Evolutionary conservation across 768 basidiomycete species (phyloP).

Genomic region (Floccularia luteovirens): DNA sequence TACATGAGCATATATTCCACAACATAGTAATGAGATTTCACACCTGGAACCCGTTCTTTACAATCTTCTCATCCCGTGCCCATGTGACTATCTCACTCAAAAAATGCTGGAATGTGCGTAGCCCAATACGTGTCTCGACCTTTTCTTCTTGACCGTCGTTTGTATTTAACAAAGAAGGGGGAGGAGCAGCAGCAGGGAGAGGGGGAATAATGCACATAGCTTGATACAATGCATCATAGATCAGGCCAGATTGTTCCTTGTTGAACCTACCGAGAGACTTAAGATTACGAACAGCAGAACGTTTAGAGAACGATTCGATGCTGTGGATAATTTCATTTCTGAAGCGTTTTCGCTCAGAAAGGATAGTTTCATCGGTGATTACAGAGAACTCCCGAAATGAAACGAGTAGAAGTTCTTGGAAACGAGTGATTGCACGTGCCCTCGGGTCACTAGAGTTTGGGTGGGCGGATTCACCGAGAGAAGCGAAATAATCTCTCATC

Average conservation of each 20-base stretch:
- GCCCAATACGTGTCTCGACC: conserved; percentile 83
- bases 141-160: conserved; percentile 62
- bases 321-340: conserved; percentile 85
- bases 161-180: conserved; percentile 47
- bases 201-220: conserved; percentile 75
- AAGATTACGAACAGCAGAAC: conserved; percentile 84
- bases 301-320: conserved; percentile 92
- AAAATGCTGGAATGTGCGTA: conserved; percentile 83
- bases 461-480: conserved; percentile 90
- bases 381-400: conserved; percentile 97
- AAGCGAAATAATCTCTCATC: conserved; percentile 93
- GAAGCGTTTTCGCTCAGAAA: conserved; percentile 76
- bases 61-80: conserved; percentile 91
- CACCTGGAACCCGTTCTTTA: conserved; percentile 88
- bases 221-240: conserved; percentile 91
- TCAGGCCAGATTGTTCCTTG: conserved; percentile 80
- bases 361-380: conserved; percentile 93
- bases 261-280: conserved; percentile 70
- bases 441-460: conserved; percentile 84
- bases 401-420: conserved; percentile 93
- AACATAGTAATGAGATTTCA: conserved; percentile 3
- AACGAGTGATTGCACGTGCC: conserved; percentile 88
- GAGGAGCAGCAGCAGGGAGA: conserved; percentile 39
- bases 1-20: not conserved
- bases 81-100: conserved; percentile 90